Evolutionary conservation across 306 rosid species (phyloP).

Genomic region (Pyrus betulifolia): DNA sequence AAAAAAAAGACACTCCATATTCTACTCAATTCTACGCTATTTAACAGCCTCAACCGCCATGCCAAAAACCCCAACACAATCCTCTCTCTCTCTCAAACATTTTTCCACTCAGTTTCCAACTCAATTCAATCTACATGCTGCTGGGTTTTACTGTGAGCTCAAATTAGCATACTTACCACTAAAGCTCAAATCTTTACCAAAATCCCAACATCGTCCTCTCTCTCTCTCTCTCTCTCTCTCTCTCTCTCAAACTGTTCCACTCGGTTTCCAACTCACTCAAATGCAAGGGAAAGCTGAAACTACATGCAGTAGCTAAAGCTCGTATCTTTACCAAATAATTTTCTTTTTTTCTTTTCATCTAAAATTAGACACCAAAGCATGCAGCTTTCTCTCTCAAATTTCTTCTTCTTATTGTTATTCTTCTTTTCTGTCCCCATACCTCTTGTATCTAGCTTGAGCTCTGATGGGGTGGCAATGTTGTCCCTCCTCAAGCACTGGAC

Average conservation of each 20-base stretch:
- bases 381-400: conserved; percentile 14
- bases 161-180: not conserved
- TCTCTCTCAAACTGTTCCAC: not conserved
- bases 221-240: not conserved
- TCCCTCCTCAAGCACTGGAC: conserved; percentile 53
- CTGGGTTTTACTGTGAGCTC: not conserved
- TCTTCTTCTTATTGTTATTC: conserved; percentile 20
- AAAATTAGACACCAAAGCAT: not conserved
- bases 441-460: conserved; percentile 32
- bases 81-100: not conserved
- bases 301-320: not conserved
- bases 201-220: too few relatives aligned
- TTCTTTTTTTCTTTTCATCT: not conserved
- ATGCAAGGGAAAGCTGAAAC: not conserved
- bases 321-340: not conserved
- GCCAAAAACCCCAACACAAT: not conserved
- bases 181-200: not conserved
- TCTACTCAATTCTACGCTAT: not conserved
- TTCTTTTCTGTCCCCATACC: conserved; percentile 22
- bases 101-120: not conserved
- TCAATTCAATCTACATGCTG: not conserved
- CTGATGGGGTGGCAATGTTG: conserved; percentile 52
- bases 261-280: not conserved
- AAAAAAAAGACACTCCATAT: too few relatives aligned
- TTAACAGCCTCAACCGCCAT: not conserved